phyloP scores from a whole-genome alignment of 2,329 filamentous ascomycete genomes.

The Diaporthe sp. region DNA sequence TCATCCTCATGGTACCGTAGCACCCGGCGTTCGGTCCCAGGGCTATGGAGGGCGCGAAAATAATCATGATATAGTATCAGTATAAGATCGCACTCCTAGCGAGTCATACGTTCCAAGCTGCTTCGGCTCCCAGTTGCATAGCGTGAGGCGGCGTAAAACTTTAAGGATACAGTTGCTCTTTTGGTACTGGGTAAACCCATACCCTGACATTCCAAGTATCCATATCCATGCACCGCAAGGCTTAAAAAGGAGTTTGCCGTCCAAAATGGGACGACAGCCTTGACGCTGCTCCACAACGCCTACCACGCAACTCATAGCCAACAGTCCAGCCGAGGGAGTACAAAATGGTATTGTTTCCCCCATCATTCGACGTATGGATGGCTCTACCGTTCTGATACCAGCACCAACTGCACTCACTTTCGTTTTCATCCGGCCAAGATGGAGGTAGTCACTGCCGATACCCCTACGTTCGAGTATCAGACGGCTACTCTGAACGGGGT shows the following conservation, averaged over 20 bases:
- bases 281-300: neutral
- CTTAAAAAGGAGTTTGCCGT: neutral
- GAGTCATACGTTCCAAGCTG: neutral
- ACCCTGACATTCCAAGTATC: neutral
- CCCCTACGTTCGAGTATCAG: slow-evolving; percentile 61
- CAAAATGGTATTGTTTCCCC: neutral
- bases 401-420: slow-evolving; percentile 1
- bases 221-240: neutral
- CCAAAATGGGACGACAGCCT: neutral
- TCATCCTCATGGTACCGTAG: neutral
- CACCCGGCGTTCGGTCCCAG: neutral
- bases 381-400: neutral
- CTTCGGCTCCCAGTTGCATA: neutral
- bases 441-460: neutral
- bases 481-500: slow-evolving; percentile 72
- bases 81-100: neutral
- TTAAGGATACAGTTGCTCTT: neutral
- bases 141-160: neutral
- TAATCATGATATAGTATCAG: neutral
- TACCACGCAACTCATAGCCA: neutral
- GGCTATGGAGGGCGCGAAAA: neutral
- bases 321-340: neutral
- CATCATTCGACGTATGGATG: neutral
- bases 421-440: neutral
- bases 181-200: neutral